Evolutionary conservation across 495 filamentous ascomycete species (phyloP).

Genomic region (Parachaetomium inaequale): DNA sequence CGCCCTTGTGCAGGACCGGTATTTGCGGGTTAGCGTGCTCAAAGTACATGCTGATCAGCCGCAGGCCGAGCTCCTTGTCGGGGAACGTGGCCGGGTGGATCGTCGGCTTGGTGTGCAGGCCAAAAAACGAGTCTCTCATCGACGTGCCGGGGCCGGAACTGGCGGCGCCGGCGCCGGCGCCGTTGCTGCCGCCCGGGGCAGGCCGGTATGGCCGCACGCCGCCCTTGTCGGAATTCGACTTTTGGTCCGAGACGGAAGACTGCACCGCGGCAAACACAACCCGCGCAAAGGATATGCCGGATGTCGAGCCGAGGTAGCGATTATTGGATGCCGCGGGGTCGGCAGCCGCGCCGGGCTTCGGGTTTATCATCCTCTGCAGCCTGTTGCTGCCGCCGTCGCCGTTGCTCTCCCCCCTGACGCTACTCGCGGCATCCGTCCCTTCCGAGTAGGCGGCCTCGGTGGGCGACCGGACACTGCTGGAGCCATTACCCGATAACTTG

Average conservation of each 20-base stretch:
- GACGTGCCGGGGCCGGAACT: constrained; percentile 56
- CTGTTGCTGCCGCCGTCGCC: constrained; percentile 31
- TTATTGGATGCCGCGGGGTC: constrained; percentile 72
- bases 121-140: constrained; percentile 95
- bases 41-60: constrained; percentile 81
- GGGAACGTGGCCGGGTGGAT: constrained; percentile 86
- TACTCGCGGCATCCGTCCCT: constrained; percentile 25
- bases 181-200: not conserved
- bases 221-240: constrained; percentile 51
- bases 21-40: constrained; percentile 95
- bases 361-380: constrained; percentile 60
- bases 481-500: constrained; percentile 48
- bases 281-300: constrained; percentile 89
- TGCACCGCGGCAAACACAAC: constrained; percentile 95
- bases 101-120: constrained; percentile 81
- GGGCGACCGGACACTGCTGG: constrained; percentile 42
- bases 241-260: constrained; percentile 71
- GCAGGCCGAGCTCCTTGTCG: constrained; percentile 63
- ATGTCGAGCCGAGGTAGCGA: constrained; percentile 78
- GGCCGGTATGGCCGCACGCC: constrained; percentile 44
- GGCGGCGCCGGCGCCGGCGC: constrained; percentile 22
- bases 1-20: constrained; percentile 80
- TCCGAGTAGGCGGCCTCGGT: constrained; percentile 33
- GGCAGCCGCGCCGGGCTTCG: constrained; percentile 57
- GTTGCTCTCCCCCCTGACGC: constrained; percentile 39